Conservation (phyloP, 2,329 filamentous ascomycete genomes). For the Epichloe bromicola region DNA sequence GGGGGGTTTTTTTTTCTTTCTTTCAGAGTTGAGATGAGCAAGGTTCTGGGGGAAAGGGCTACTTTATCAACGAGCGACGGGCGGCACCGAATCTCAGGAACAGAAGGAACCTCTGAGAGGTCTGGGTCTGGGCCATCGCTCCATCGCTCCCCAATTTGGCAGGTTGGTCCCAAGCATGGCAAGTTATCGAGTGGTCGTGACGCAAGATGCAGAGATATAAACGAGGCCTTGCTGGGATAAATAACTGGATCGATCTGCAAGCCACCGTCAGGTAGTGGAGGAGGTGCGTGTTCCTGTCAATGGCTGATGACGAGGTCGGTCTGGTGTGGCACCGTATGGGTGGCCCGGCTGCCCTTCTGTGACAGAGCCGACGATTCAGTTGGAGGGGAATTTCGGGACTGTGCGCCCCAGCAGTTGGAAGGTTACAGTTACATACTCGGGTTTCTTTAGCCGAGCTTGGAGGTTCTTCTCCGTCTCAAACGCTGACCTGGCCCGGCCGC, state of each 20-base stretch:
- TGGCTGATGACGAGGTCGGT: neutral
- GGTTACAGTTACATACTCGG: too few species aligned
- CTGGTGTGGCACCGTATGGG: neutral
- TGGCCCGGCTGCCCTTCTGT: neutral
- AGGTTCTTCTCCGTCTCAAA: too few species aligned
- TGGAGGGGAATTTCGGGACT: too few species aligned
- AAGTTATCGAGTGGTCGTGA: neutral
- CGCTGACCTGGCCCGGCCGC: too few species aligned
- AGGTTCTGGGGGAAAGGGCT: neutral
- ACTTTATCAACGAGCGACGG: neutral
- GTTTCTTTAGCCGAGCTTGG: too few species aligned
- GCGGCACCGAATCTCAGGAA: neutral
- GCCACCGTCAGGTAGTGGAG: neutral
- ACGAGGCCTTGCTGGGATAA: neutral
- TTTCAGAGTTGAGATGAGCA: too few species aligned
- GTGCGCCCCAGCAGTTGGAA: too few species aligned
- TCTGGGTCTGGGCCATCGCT: neutral
- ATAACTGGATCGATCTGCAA: conserved; percentile 5
- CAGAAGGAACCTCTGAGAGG: too few species aligned
- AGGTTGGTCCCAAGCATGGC: neutral
- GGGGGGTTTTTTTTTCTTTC: too few species aligned
- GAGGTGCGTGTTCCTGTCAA: conserved; percentile 1
- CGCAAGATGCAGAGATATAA: neutral
- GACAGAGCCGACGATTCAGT: neutral
- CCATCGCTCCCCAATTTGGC: neutral